These are phyloP conservation scores for Fomitopsis betulina DNA, from an alignment of 1,284 basidiomycete genomes.

Conservation along the genomic window DNA sequence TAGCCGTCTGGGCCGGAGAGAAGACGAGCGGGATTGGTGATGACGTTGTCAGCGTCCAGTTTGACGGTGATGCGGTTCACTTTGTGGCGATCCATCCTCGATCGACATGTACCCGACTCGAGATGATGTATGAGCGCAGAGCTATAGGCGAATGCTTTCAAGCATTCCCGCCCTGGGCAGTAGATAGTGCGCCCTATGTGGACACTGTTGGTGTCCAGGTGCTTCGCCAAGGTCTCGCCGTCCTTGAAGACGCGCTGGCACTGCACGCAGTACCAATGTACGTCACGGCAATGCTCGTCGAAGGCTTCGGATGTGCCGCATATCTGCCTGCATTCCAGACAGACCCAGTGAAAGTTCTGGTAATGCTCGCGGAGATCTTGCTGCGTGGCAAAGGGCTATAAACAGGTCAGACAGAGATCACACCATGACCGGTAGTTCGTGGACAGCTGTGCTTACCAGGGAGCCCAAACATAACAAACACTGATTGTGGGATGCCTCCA, in stretches of 20 bases:
- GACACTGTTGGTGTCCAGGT: background rate
- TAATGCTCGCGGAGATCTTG: background rate
- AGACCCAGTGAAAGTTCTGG: background rate
- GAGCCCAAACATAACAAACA: background rate
- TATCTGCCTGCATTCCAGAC: background rate
- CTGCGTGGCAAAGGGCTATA: background rate
- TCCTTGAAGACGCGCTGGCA: background rate
- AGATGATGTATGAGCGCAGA: conserved; percentile 29
- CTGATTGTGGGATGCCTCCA: background rate
- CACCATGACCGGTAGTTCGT: too few relatives aligned
- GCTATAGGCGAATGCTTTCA: conserved; percentile 23
- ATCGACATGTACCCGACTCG: conserved; percentile 29
- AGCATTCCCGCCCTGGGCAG: conserved; percentile 24
- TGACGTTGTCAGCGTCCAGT: conserved; percentile 23
- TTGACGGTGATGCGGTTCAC: conserved; percentile 25
- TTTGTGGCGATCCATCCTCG: conserved; percentile 23
- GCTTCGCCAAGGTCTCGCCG: background rate
- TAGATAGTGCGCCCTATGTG: background rate
- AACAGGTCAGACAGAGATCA: background rate
- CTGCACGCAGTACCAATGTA: background rate
- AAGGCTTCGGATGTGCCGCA: background rate
- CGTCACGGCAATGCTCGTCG: background rate
- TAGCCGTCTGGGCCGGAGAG: conserved; percentile 18
- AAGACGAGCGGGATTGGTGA: conserved; percentile 28
- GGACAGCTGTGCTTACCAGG: background rate